These are phyloP conservation scores for Tardiomyces blankii DNA, from an alignment of 1,139 yeast species.

Conservation along the genomic window DNA sequence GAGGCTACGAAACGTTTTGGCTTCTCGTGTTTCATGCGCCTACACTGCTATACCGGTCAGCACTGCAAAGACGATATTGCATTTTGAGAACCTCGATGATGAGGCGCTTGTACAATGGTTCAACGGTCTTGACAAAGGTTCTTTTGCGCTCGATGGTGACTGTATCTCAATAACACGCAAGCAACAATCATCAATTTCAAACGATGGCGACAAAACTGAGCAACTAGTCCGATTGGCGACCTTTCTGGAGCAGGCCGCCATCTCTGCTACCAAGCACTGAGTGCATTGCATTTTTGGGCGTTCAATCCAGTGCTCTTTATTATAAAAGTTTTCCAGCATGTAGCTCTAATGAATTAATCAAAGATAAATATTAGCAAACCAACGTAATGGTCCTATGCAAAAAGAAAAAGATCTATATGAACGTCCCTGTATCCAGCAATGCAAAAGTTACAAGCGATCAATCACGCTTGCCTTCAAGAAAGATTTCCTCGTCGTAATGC, in stretches of 20 bases:
- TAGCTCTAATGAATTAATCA: too few species aligned
- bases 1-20: background rate
- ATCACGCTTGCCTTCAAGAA: constrained; percentile 14
- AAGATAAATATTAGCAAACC: too few species aligned
- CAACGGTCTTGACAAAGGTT: background rate
- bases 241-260: background rate
- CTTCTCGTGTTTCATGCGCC: background rate
- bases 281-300: background rate
- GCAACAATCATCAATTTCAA: background rate
- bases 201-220: background rate
- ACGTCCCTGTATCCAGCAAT: too few species aligned
- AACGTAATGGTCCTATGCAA: too few species aligned
- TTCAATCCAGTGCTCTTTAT: background rate
- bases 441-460: background rate
- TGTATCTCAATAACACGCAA: background rate
- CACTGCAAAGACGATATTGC: background rate
- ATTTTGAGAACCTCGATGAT: background rate
- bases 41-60: background rate
- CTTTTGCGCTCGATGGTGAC: background rate
- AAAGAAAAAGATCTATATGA: too few species aligned
- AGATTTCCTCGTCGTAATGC: constrained; percentile 18
- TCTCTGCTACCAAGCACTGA: background rate
- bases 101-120: background rate
- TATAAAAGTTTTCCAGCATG: background rate
- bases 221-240: background rate